Evolutionary conservation across 192 early-diverging fungal species (phyloP).

Genomic region (Linnemannia schmuckeri): DNA sequence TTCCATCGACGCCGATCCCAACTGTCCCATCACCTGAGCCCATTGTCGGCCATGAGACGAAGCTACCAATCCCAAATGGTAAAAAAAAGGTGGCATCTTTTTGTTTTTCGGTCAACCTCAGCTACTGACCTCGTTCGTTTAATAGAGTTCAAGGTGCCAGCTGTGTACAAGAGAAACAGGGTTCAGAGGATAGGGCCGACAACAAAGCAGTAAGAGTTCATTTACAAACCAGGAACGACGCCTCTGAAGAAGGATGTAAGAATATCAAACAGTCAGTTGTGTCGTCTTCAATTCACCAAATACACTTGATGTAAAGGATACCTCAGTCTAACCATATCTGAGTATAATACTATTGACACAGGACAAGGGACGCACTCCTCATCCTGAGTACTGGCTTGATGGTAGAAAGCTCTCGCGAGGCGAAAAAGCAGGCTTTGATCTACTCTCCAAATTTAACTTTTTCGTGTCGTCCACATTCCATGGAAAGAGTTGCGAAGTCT

Average conservation of each 20-base stretch:
- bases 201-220: constrained; percentile 21
- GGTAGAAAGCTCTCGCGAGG: neutral
- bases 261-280: no score
- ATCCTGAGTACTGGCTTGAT: constrained; percentile 14
- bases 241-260: constrained; percentile 30
- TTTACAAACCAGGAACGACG: no score
- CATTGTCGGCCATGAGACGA: no score
- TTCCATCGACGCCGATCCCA: no score
- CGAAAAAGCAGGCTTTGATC: constrained; percentile 7
- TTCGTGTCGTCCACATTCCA: constrained; percentile 16
- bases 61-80: no score
- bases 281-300: neutral
- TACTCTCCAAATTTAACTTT: constrained; percentile 11
- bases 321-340: constrained; percentile 3
- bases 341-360: neutral
- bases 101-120: no score
- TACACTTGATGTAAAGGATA: neutral
- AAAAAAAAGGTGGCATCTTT: no score
- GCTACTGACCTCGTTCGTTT: no score
- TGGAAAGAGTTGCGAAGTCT: neutral
- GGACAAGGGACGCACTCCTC: neutral
- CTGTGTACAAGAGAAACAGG: constrained; percentile 12
- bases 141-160: no score
- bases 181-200: constrained; percentile 15
- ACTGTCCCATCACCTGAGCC: no score